Percentiles rank a stretch among this genome's conserved stretches.
Evolutionary conservation across 768 basidiomycete species (phyloP).

Genomic region (Psilocybe cyanescens): DNA sequence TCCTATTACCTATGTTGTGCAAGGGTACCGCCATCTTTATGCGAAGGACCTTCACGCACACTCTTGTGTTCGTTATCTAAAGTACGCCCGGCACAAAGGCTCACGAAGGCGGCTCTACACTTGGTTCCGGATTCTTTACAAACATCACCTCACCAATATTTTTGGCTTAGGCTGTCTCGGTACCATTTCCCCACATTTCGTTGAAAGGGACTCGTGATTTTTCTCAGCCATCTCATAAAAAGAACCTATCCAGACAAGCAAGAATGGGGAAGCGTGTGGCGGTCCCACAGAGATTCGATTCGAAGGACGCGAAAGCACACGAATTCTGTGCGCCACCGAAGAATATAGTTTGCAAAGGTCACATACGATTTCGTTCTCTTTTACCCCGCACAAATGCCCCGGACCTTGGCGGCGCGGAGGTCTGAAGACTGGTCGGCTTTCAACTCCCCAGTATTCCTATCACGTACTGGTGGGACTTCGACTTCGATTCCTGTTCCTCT

Average conservation of each 20-base stretch:
- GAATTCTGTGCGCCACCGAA: conserved; percentile 11
- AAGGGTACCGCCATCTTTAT: no score
- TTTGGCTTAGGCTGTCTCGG: not conserved
- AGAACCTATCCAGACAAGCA: not conserved
- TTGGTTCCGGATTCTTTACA: not conserved
- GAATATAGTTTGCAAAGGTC: conserved; percentile 6
- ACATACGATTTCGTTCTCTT: not conserved
- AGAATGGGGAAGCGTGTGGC: not conserved
- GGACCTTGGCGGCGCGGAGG: conserved; percentile 4
- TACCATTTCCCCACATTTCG: conserved; percentile 3
- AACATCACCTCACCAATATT: not conserved
- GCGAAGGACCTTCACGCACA: no score
- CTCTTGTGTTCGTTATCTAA: no score
- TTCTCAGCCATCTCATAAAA: conserved; percentile 6
- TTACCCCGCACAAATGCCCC: conserved; percentile 13
- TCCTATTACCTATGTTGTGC: not conserved
- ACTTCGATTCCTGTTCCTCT: conserved; percentile 7
- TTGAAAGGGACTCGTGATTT: not conserved
- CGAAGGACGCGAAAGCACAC: not conserved
- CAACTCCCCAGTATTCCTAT: not conserved
- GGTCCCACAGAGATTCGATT: not conserved
- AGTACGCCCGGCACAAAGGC: no score
- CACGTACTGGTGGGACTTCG: not conserved
- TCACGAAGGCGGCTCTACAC: no score
- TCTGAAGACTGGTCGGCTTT: not conserved